Evolutionary conservation across 2,329 filamentous ascomycete species (phyloP), one percentile per base, ranked within the genome.

Genomic region (Ilyonectria mors-panacis): DNA sequence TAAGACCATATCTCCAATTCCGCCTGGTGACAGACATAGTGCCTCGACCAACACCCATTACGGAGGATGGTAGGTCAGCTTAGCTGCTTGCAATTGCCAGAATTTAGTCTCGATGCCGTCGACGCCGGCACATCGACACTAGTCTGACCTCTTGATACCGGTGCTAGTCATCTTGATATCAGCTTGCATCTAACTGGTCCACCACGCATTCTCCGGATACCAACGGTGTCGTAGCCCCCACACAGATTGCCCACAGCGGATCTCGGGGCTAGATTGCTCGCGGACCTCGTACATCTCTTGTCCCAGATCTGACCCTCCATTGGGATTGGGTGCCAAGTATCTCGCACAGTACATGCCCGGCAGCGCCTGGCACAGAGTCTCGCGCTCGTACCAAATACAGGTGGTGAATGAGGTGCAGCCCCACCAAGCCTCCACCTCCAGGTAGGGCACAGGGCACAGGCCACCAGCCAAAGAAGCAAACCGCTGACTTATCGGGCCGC

Each of bases 161-260:
- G 47, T 19, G 10, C 48, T 51, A 15, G 21, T 59, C 57, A 35
- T 48, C 10, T 42, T 51, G 44, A 59, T 51, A 51, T 59, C 57
- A 59, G 45, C 57, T 59, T 42, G 23, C 15, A 44, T 48, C 21
- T 50, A 50, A 59, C 45, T 59, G 57, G 57, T 21, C 57, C 57
- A 50, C 50, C n/a, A 23, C 10, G 10, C 28, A 35, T 21, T 28
- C 37, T 33, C 30, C 30, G 13, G 42, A 62, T 56, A 62, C 51
- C 33, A 56, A 62, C 42, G 30, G 48, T 56, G 39, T n/a, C 33
- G 21, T 35, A 37, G 42, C 50, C 59, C 51, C 51, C 42, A 56
- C 48, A 21, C 19, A 54, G 28, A 45, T 35, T 30, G 30, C 48
- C 26, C 50, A 26, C 48, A 13, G n/a, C 59, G 37, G 50, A 60